Conservation (phyloP, 2,329 filamentous ascomycete genomes). For the Neofusicoccum laricinum region DNA sequence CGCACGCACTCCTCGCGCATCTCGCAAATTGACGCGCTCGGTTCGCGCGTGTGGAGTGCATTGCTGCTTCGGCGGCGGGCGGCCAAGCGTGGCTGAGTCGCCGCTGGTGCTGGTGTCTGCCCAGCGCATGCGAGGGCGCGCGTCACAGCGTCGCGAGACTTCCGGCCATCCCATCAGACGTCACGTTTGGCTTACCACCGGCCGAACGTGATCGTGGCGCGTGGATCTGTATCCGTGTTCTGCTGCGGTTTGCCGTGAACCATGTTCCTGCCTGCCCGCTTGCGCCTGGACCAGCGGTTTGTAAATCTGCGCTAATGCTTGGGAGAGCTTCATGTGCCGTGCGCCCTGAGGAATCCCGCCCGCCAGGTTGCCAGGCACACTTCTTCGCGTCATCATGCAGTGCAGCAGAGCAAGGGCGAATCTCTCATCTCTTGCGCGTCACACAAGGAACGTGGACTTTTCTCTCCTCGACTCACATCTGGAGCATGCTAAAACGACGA, state of each 20-base stretch:
- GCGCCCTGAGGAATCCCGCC: no score
- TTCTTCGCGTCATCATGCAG: not conserved
- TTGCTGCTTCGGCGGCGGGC: not conserved
- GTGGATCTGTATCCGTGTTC: not conserved
- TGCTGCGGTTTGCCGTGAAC: not conserved
- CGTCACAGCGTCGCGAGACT: not conserved
- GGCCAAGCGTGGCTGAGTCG: conserved; percentile 7
- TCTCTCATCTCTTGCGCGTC: not conserved
- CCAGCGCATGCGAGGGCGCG: not conserved
- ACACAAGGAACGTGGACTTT: not conserved
- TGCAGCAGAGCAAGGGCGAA: not conserved
- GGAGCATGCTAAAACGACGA: not conserved
- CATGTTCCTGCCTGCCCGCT: not conserved
- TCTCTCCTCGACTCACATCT: not conserved
- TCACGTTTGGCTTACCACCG: not conserved
- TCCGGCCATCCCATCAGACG: conserved; percentile 2
- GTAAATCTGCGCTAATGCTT: no score
- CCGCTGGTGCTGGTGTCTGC: not conserved
- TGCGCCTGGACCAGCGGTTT: not conserved
- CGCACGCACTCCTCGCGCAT: not conserved
- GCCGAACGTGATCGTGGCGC: not conserved
- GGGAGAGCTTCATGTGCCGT: no score
- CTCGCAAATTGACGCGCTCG: no score
- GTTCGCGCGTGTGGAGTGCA: not conserved
- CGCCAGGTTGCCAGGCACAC: no score